phyloP scores from a whole-genome alignment of 768 basidiomycete species.

The Lactarius trivialis region DNA sequence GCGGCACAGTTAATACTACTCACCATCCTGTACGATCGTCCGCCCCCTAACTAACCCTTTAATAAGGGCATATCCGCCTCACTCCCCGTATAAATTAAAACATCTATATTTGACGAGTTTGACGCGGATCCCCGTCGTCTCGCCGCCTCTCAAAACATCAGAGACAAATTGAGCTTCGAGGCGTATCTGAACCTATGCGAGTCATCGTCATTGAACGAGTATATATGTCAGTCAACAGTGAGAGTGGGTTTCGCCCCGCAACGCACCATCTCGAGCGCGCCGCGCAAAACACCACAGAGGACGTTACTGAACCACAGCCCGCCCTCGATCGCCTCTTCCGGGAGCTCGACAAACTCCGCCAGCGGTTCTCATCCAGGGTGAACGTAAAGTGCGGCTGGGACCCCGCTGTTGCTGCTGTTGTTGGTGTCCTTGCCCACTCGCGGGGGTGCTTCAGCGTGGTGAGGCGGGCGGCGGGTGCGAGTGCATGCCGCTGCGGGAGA shows the following conservation, averaged over 20 bases:
- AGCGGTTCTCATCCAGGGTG: constrained; percentile 94
- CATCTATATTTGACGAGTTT: constrained; percentile 67
- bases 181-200: constrained; percentile 87
- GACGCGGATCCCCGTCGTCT: constrained; percentile 89
- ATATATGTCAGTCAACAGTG: neutral
- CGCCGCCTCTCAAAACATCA: constrained; percentile 88
- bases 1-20: constrained; percentile 36
- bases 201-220: neutral
- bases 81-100: neutral
- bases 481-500: constrained; percentile 78
- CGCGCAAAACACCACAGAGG: too few relatives aligned
- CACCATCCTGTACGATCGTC: neutral
- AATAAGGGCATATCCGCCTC: neutral
- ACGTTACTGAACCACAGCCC: too few relatives aligned
- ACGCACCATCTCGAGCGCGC: constrained; percentile 92
- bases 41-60: neutral
- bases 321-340: too few relatives aligned
- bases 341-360: constrained; percentile 94
- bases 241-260: neutral
- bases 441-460: constrained; percentile 30
- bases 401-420: constrained; percentile 26
- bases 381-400: constrained; percentile 67
- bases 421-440: constrained; percentile 31
- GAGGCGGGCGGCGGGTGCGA: constrained; percentile 44
- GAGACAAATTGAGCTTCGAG: constrained; percentile 85